phyloP scores from a whole-genome alignment of 164 flowering plant genomes.

The Dillenia suffruticosa region DNA sequence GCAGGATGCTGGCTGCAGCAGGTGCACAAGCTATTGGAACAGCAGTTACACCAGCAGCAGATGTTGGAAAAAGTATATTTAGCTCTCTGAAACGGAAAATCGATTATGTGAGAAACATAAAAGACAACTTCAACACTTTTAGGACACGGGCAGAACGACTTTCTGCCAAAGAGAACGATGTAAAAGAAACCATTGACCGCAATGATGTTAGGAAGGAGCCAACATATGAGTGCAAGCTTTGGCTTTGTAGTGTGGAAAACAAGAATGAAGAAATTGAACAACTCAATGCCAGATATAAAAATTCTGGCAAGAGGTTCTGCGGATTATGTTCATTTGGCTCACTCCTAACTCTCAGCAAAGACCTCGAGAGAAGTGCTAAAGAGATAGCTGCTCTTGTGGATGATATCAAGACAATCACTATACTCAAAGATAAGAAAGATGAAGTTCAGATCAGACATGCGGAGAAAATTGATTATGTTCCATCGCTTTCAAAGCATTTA shows the following conservation, averaged over 20 bases:
- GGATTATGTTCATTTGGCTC: background rate
- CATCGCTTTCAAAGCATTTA: background rate
- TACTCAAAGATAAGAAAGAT: background rate
- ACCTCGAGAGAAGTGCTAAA: background rate
- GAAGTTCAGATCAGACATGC: background rate
- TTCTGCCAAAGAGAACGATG: slow-evolving; percentile 5
- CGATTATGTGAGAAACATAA: background rate
- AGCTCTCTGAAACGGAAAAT: background rate
- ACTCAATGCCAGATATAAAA: background rate
- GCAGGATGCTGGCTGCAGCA: no score
- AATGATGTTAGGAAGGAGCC: background rate
- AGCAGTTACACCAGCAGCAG: background rate
- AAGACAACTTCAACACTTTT: background rate
- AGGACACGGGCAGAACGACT: slow-evolving; percentile 1
- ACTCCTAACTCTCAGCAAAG: background rate
- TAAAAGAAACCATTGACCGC: background rate
- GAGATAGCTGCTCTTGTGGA: background rate
- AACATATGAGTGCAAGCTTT: background rate
- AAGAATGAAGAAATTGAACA: background rate
- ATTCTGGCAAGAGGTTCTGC: no score
- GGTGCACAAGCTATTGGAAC: no score
- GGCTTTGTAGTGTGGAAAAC: slow-evolving; percentile 1
- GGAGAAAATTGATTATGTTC: background rate
- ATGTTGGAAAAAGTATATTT: background rate
- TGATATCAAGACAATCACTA: background rate